Base-by-base conservation (phyloP, 2,329 filamentous ascomycete species). In the Lecanosticta acicola region DNA sequence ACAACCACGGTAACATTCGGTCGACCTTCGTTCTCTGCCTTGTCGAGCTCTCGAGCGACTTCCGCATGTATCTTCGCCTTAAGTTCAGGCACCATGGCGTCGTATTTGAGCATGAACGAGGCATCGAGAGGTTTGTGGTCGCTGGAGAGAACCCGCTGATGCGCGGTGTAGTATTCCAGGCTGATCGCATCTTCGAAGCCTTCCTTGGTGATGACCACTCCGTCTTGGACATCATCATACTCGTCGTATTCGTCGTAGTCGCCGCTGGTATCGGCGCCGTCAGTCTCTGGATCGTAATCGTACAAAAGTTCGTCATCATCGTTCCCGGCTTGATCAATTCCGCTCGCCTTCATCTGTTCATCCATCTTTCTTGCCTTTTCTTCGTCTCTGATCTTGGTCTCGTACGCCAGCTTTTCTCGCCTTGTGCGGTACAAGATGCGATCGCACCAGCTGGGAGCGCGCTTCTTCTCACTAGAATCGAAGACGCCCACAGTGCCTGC, bases 361-460 rank as follows among this genome's bases (percentile, higher is more conserved):
- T 96, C 89, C 51, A 78, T 84, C 57, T 79, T 83, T 54, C 77
- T 80, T 0, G 84, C 77, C 17, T 82, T 77, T 45, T 80, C 78
- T 48, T 83, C 79, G 44, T 91, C 83, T 45, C 73, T 72, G 1
- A 77, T 63, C 45, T 77, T 81, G 29, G 71, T 71, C 41, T 89
- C 80, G 56, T 87, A 84, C 3, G 74, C 74, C 19, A 83, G 68
- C 52, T 78, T 83, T 59, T 93, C 83, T 38, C 74, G 78, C 33
- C 84, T 79, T 2, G 88, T 93, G 5, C 91, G 78, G 64, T 83
- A 98, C 1, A 98, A 68, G 37, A 98, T 90, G 13, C 93, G 84
- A 68, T 98, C 93, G 64, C 93, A 98, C 91, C 93, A 98, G 63
- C 89, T 95, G 2, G 93, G 93, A 2, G 87, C 85, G 43, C 94